Conservation (phyloP, 805 yeast species). For the Hanseniaspora lindneri region DNA sequence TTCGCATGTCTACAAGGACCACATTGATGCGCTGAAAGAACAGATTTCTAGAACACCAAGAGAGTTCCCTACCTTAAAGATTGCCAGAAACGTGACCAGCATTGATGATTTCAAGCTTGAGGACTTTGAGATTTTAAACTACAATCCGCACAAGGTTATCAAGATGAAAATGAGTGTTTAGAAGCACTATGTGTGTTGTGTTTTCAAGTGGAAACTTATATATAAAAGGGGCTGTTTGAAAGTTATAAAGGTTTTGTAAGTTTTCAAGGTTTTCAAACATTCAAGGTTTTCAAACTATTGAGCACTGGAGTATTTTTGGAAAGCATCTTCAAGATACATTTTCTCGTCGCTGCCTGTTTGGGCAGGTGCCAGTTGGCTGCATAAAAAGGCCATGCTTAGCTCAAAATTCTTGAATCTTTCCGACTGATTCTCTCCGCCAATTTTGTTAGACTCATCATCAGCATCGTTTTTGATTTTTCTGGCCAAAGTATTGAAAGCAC, state of each 20-base stretch:
- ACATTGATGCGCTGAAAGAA: conserved; percentile 75
- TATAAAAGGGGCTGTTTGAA: too few relatives aligned
- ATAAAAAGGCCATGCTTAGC: not conserved
- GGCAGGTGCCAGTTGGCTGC: not conserved
- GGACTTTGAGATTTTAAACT: conserved; percentile 71
- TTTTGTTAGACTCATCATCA: not conserved
- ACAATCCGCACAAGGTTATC: conserved; percentile 71
- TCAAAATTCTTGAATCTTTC: not conserved
- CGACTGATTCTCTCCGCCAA: not conserved
- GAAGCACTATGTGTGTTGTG: too few relatives aligned
- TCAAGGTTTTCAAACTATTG: too few relatives aligned
- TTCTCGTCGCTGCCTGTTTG: not conserved
- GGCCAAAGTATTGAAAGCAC: conserved; percentile 1
- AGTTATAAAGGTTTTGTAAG: too few relatives aligned
- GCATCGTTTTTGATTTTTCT: not conserved
- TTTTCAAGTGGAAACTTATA: too few relatives aligned
- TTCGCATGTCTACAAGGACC: conserved; percentile 89
- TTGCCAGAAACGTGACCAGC: conserved; percentile 51
- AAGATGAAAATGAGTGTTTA: conserved; percentile 98
- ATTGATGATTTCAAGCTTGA: conserved; percentile 85
- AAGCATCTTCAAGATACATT: not conserved
- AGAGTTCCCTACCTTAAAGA: conserved; percentile 63
- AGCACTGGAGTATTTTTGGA: not conserved
- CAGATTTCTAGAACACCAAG: conserved; percentile 69
- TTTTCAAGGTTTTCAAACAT: too few relatives aligned